These are phyloP conservation scores for Myriosclerotinia curreyana DNA, from an alignment of 2,329 filamentous ascomycete species.

Conservation along the genomic window DNA sequence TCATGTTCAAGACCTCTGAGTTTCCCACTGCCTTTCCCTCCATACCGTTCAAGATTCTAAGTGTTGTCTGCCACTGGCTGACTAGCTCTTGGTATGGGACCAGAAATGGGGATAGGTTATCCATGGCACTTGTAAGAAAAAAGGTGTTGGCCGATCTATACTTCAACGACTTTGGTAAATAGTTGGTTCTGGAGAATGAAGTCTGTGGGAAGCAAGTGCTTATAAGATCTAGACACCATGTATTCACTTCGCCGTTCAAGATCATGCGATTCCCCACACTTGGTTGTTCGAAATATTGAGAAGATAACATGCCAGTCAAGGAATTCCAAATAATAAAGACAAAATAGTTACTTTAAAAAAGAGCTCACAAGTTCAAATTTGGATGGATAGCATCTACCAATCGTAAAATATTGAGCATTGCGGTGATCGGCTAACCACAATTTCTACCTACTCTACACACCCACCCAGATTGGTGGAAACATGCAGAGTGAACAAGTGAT, in stretches of 20 bases:
- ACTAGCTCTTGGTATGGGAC: not conserved
- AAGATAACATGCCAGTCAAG: not conserved
- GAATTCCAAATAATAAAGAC: not conserved
- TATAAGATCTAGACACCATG: not conserved
- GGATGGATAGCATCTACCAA: not conserved
- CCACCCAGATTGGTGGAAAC: fast-evolving
- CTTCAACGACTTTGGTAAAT: fast-evolving
- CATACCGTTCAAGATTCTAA: not conserved
- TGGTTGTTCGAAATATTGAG: not conserved
- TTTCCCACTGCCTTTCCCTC: not conserved
- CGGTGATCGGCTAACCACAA: not conserved
- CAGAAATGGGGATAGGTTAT: not conserved
- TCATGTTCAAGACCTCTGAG: not conserved
- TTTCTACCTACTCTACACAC: not conserved
- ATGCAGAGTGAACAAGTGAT: not conserved
- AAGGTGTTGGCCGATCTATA: fast-evolving
- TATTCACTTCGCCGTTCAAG: not conserved
- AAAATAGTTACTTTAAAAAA: not conserved
- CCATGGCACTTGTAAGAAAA: not conserved
- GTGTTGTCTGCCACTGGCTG: not conserved
- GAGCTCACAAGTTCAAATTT: not conserved
- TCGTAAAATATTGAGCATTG: not conserved
- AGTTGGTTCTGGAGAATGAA: fast-evolving
- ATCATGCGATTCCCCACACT: not conserved
- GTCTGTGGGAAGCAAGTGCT: fast-evolving